Evolutionary conservation across 2,329 filamentous ascomycete species (phyloP).

Genomic region (Nemania bipapillata): DNA sequence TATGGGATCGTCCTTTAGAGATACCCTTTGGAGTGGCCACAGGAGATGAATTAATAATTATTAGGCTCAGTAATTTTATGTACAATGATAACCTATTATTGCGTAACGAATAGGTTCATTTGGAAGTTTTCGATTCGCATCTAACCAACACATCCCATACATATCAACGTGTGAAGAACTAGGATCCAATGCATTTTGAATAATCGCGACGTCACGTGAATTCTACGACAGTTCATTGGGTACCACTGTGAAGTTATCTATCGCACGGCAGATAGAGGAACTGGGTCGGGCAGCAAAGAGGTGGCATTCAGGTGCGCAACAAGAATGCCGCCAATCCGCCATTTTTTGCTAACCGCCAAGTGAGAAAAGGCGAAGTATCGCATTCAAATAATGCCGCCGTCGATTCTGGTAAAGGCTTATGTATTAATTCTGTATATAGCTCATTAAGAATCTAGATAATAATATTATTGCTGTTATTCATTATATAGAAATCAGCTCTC

Average conservation of each 20-base stretch:
- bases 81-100: no score
- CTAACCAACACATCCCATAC: slow-evolving; percentile 17
- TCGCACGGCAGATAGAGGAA: not conserved
- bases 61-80: no score
- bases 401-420: not conserved
- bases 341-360: slow-evolving; percentile 7
- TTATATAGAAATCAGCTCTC: no score
- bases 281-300: slow-evolving; percentile 23
- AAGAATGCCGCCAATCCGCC: slow-evolving; percentile 5
- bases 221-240: slow-evolving; percentile 3
- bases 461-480: not conserved
- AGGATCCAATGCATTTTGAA: not conserved
- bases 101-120: no score
- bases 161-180: not conserved
- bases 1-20: not conserved
- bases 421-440: not conserved
- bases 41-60: no score
- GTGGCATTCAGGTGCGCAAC: not conserved
- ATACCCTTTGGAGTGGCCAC: no score
- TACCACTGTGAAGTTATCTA: not conserved
- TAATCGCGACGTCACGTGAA: not conserved
- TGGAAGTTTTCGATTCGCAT: not conserved
- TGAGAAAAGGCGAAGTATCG: not conserved
- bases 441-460: not conserved
- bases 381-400: not conserved